Evolutionary conservation across 1,284 basidiomycete species (phyloP), one percentile per base, ranked within the genome.

Genomic region (Ceratobasidium sp.): DNA sequence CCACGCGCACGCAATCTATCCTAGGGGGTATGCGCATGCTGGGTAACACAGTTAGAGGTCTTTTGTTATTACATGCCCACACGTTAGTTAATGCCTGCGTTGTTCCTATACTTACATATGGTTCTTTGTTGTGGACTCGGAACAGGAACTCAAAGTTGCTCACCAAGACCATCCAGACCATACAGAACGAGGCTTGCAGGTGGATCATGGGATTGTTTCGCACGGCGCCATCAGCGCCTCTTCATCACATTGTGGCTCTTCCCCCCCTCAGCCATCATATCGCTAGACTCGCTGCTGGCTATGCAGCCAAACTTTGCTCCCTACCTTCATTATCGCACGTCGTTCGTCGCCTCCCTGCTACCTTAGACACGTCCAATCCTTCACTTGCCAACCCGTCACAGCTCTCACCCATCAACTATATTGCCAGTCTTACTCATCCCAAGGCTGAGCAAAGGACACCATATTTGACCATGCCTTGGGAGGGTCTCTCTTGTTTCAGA

Each of bases 101-200:
- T 0, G 32, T 77, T 1, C 77, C 79, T 0, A 73, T 78, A 15
- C 74, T 81, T 50, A 74, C 77, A 1, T 79, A 77, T 58, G 77
- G 38, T 40, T 40, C 38, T 8, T 10, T 40, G 8, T 17, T 40
- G 10, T 40, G 38, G 38, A 10, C 17, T 40, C 8, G 10, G 17
- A 17, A 17, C 38, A 8, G 38, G 8, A 40, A 40, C 38, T 17
- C 8, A 17, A 40, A 40, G 17, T 8, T 8, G 17, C 38, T 40
- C 8, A 17, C 17, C 38, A 8, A 40, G 17, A 17, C 17, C 38
- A 8, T 40, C 38, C 17, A 8, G 38, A 40, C 38, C 38, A 17
- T 17, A 17, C 38, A 40, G 38, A 40, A 40, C 38, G 17, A 40
- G 38, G 8, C 38, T 17, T 17, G 8, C 38, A 40, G 10, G 17